Conservation (phyloP, 2,329 filamentous ascomycete genomes). For the Eurotiales sp. region DNA sequence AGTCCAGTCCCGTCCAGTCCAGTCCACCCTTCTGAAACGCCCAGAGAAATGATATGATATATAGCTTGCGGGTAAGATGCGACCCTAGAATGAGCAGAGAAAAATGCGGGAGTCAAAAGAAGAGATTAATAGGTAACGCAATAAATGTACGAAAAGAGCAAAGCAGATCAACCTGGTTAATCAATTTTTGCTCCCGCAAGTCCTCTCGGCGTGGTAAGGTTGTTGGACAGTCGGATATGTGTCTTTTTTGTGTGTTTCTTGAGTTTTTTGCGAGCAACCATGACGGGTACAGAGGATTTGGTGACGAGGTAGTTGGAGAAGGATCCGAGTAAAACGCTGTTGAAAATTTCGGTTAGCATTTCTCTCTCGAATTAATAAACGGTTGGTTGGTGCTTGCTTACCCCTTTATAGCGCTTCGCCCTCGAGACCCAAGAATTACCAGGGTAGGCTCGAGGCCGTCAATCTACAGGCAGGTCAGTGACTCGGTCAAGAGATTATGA, state of each 20-base stretch:
- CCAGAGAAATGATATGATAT: not conserved
- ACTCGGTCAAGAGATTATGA: not conserved
- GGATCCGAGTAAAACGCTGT: slow-evolving; percentile 84
- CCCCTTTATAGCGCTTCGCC: slow-evolving; percentile 89
- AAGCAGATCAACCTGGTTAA: slow-evolving; percentile 41
- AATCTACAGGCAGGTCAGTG: slow-evolving; percentile 50
- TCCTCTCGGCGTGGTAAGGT: slow-evolving; percentile 67
- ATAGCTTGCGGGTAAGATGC: too few species aligned
- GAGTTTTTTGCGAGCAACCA: slow-evolving; percentile 91
- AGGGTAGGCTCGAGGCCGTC: slow-evolving; percentile 87
- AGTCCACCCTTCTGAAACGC: not conserved
- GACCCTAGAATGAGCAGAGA: not conserved
- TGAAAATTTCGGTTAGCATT: not conserved
- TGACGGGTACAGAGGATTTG: slow-evolving; percentile 93
- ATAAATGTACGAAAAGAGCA: not conserved
- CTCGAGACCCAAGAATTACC: slow-evolving; percentile 87
- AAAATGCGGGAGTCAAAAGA: too few species aligned
- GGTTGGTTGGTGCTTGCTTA: slow-evolving; percentile 47
- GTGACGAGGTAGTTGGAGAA: slow-evolving; percentile 98
- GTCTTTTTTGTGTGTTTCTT: slow-evolving; percentile 77
- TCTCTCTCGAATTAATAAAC: not conserved
- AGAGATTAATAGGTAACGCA: too few species aligned
- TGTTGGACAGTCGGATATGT: slow-evolving; percentile 73
- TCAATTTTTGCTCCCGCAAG: slow-evolving; percentile 74
- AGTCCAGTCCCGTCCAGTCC: not conserved